These are phyloP conservation scores for Fusarium keratoplasticum DNA, from an alignment of 2,329 filamentous ascomycete genomes.

Conservation along the genomic window DNA sequence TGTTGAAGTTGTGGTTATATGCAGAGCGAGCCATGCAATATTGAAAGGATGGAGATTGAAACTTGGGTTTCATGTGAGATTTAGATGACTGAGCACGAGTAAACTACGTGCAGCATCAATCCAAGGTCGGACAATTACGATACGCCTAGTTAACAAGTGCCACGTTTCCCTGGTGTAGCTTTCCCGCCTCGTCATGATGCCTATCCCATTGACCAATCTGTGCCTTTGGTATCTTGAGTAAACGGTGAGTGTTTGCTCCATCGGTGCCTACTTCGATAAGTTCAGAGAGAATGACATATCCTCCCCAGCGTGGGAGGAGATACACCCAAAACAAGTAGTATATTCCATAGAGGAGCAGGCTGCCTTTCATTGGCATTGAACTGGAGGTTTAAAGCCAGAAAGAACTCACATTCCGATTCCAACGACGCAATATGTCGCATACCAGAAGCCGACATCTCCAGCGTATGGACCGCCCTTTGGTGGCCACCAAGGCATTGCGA, in stretches of 20 bases:
- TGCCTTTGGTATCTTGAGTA: background rate
- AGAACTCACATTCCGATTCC: too few species aligned
- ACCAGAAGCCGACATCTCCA: constrained; percentile 77
- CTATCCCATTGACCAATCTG: background rate
- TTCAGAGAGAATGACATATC: constrained; percentile 58
- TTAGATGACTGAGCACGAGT: too few species aligned
- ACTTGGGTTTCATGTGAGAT: too few species aligned
- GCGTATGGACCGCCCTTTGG: constrained; percentile 65
- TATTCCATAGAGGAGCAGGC: constrained; percentile 57
- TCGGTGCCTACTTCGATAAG: background rate
- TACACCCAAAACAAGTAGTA: constrained; percentile 72
- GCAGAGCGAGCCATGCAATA: too few species aligned
- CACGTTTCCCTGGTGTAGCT: background rate
- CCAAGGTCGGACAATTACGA: too few species aligned
- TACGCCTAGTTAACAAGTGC: background rate
- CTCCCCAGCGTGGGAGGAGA: constrained; percentile 61
- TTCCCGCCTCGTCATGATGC: background rate
- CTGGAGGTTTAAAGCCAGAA: background rate
- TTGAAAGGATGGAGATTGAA: too few species aligned
- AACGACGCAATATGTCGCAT: constrained; percentile 53
- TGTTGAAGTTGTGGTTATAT: too few species aligned
- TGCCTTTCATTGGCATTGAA: background rate
- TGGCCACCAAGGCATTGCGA: constrained; percentile 77
- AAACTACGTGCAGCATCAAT: too few species aligned
- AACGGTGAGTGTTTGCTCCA: background rate